These are phyloP conservation scores for Boletus insuetus DNA, from an alignment of 768 basidiomycete genomes.

Conservation along the genomic window DNA sequence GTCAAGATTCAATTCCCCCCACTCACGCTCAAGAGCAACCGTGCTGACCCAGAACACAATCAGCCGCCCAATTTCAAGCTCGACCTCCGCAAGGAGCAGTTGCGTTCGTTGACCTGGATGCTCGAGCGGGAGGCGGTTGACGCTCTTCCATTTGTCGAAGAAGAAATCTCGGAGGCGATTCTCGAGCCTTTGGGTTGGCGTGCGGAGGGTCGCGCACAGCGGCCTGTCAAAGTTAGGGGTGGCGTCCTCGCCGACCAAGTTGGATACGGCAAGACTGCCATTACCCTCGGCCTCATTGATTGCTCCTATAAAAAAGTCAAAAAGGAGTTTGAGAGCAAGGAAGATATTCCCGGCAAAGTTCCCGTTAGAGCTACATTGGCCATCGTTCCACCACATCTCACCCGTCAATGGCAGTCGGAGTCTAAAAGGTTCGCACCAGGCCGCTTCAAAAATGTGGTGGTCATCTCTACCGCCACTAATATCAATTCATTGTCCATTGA, in stretches of 20 bases:
- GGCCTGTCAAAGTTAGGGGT: conserved; percentile 73
- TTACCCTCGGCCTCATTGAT: conserved; percentile 87
- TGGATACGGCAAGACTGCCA: conserved; percentile 96
- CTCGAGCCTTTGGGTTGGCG: conserved; percentile 88
- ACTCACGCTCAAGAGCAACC: conserved; percentile 77
- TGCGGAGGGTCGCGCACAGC: conserved; percentile 86
- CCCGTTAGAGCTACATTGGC: conserved; percentile 77
- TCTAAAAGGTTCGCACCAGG: conserved; percentile 69
- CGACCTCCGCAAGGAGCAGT: conserved; percentile 76
- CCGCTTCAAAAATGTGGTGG: conserved; percentile 48
- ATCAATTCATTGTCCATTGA: conserved; percentile 73
- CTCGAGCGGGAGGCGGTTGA: conserved; percentile 65
- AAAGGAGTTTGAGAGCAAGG: conserved; percentile 54
- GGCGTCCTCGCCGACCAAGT: conserved; percentile 96
- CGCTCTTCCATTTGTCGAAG: conserved; percentile 79
- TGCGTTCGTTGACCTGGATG: conserved; percentile 94
- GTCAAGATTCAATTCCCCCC: conserved; percentile 57
- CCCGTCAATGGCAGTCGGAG: conserved; percentile 87
- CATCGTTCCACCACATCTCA: conserved; percentile 88
- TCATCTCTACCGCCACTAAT: conserved; percentile 65
- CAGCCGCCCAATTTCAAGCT: conserved; percentile 81
- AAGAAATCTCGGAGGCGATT: conserved; percentile 91
- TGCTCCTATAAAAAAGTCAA: conserved; percentile 55
- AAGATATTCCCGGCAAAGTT: conserved; percentile 57
- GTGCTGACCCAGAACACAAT: conserved; percentile 58